These are phyloP conservation scores for Psilocybe cyanescens DNA, from an alignment of 768 basidiomycete species.

Conservation along the genomic window DNA sequence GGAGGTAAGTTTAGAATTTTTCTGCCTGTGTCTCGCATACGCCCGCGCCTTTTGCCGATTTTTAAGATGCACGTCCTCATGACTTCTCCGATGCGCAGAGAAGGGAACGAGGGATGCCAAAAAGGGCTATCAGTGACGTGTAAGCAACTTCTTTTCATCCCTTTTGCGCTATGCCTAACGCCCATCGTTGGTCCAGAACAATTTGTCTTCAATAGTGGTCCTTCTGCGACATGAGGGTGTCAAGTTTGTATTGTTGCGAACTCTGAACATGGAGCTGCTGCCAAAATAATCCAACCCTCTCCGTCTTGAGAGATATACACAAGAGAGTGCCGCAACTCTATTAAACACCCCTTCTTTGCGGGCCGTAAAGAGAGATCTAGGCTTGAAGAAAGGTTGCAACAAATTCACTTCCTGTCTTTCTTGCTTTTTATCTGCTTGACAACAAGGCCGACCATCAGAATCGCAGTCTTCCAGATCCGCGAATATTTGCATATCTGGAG, in stretches of 20 bases:
- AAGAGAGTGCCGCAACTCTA: not conserved
- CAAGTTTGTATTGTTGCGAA: not conserved
- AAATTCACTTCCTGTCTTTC: constrained; percentile 30
- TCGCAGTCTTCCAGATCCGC: constrained; percentile 44
- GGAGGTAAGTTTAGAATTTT: not conserved
- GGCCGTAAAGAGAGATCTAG: not conserved
- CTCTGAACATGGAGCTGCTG: not conserved
- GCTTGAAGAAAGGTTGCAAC: constrained; percentile 19
- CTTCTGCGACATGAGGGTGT: not conserved
- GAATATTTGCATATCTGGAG: constrained; percentile 32
- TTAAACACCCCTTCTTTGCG: not conserved
- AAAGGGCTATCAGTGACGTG: constrained; percentile 21
- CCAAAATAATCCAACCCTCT: not conserved
- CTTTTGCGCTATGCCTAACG: constrained; percentile 17
- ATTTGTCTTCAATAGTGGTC: constrained; percentile 7
- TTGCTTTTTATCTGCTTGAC: constrained; percentile 40
- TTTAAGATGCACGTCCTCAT: constrained; percentile 6
- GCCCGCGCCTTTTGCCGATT: constrained; percentile 7
- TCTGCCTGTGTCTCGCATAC: constrained; percentile 11
- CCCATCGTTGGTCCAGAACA: constrained; percentile 1
- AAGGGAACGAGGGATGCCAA: constrained; percentile 15
- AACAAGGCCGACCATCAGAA: constrained; percentile 40
- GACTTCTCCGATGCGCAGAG: constrained; percentile 15
- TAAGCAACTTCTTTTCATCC: constrained; percentile 24
- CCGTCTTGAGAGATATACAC: not conserved